Conservation (phyloP, 208 protist genomes). For the Crithidia thermophila region DNA sequence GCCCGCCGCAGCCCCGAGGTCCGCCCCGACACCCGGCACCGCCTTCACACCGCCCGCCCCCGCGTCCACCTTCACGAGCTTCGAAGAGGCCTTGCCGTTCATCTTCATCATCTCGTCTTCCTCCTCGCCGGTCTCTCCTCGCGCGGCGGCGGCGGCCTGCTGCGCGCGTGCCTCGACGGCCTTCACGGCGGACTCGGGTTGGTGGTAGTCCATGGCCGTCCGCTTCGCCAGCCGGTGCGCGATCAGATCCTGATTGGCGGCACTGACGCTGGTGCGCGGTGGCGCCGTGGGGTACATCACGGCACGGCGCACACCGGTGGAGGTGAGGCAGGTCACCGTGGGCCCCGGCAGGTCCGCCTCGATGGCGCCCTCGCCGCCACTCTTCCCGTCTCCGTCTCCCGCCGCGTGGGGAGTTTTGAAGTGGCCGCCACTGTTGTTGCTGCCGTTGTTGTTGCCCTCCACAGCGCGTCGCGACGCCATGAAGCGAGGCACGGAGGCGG, state of each 20-base stretch:
- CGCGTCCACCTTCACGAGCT: constrained; percentile 20
- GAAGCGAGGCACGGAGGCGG: constrained; percentile 32
- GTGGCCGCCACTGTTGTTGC: constrained; percentile 1
- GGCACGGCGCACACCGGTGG: constrained; percentile 23
- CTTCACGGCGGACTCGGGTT: constrained; percentile 43
- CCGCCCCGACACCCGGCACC: neutral
- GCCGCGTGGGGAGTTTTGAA: constrained; percentile 6
- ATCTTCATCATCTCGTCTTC: constrained; percentile 6
- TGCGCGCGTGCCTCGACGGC: constrained; percentile 26
- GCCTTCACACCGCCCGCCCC: constrained; percentile 1
- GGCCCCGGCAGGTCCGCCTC: constrained; percentile 12
- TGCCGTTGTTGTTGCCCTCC: neutral
- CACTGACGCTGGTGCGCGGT: neutral
- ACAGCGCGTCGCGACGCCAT: constrained; percentile 20
- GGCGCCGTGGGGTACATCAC: constrained; percentile 27
- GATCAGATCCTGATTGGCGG: constrained; percentile 13
- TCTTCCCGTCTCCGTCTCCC: neutral
- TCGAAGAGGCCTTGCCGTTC: neutral
- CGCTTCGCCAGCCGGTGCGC: constrained; percentile 45
- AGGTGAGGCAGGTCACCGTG: constrained; percentile 17
- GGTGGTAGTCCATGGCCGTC: constrained; percentile 75
- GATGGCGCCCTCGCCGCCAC: neutral
- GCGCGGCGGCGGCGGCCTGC: constrained; percentile 19
- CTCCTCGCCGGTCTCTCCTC: constrained; percentile 15
- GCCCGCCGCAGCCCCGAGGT: no score